Evolutionary conservation across 2,329 filamentous ascomycete species (phyloP).

Genomic region (Aureobasidium uvarum): DNA sequence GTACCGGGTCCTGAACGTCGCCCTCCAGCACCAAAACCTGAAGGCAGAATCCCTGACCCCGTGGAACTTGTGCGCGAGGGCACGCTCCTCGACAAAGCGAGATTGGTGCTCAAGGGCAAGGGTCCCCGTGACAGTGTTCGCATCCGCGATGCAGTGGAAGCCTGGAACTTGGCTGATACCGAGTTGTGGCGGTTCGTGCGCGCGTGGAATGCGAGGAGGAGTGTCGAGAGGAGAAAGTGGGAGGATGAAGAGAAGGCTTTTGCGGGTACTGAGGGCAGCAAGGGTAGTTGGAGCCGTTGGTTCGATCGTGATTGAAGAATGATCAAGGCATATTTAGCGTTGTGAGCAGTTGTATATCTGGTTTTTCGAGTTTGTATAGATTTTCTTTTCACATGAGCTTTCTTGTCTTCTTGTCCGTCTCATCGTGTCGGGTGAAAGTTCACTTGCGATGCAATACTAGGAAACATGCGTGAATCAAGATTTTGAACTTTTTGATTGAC

Average conservation of each 20-base stretch:
- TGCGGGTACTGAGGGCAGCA: conserved; percentile 55
- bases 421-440: too few species aligned
- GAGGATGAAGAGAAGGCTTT: conserved; percentile 67
- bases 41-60: conserved; percentile 52
- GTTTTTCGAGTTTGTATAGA: neutral
- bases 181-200: conserved; percentile 75
- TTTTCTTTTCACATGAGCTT: neutral
- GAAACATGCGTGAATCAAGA: neutral
- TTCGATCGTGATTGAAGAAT: conserved; percentile 4
- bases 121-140: conserved; percentile 14
- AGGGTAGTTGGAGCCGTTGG: conserved; percentile 40
- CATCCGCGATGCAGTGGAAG: conserved; percentile 47
- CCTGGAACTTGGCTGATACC: conserved; percentile 64
- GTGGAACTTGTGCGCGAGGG: conserved; percentile 58
- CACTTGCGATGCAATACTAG: too few species aligned
- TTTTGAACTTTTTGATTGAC: neutral
- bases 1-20: conserved; percentile 58
- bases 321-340: neutral
- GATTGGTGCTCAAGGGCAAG: conserved; percentile 34
- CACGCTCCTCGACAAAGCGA: conserved; percentile 55
- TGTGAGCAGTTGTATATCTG: neutral
- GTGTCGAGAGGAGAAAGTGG: conserved; percentile 65
- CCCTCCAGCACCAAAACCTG: conserved; percentile 48
- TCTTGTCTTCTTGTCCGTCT: neutral
- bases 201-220: conserved; percentile 63